phyloP scores from a whole-genome alignment of 73 alveolate species.

The Blepharisma stoltei region DNA sequence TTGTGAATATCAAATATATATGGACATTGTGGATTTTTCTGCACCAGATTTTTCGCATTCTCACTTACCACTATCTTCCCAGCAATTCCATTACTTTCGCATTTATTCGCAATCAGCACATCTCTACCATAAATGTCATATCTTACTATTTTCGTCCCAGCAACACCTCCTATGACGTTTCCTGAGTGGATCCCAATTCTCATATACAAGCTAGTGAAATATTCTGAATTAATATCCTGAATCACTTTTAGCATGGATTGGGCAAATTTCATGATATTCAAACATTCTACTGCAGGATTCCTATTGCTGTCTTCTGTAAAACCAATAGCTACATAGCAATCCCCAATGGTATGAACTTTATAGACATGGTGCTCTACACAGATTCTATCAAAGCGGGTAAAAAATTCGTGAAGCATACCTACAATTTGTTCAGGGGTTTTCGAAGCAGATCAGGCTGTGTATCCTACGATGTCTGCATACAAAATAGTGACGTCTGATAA shows the following conservation, averaged over 20 bases:
- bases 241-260: constrained; percentile 30
- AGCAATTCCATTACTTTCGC: constrained; percentile 32
- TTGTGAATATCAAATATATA: background rate
- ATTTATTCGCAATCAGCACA: constrained; percentile 27
- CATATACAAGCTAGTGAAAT: constrained; percentile 36
- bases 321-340: constrained; percentile 58
- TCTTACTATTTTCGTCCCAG: constrained; percentile 28
- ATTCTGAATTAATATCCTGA: constrained; percentile 20
- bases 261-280: constrained; percentile 36
- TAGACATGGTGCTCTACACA: constrained; percentile 42
- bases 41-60: background rate
- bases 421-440: constrained; percentile 47
- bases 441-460: constrained; percentile 48
- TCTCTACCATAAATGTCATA: constrained; percentile 29
- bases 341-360: constrained; percentile 61
- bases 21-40: background rate
- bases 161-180: constrained; percentile 19
- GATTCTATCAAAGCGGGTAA: constrained; percentile 44
- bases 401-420: constrained; percentile 44
- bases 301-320: constrained; percentile 45
- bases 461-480: constrained; percentile 63
- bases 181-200: constrained; percentile 64
- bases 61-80: constrained; percentile 24
- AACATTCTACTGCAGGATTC: constrained; percentile 34
- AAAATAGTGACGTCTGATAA: constrained; percentile 48